Percentiles rank a stretch among this genome's conserved stretches.
Conservation (phyloP, 768 basidiomycete species). For the Tulasnella calospora region DNA sequence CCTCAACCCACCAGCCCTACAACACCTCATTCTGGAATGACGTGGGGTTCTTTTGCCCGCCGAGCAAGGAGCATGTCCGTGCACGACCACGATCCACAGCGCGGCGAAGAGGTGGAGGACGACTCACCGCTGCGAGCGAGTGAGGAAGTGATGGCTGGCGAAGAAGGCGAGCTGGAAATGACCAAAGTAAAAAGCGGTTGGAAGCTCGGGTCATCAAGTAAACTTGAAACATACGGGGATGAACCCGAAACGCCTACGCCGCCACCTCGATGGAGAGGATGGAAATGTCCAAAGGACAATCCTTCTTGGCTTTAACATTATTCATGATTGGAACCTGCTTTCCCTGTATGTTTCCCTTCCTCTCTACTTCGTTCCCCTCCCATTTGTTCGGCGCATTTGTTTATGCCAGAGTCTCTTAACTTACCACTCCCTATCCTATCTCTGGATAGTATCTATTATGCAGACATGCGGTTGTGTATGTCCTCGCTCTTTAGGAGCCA, state of each 20-base stretch:
- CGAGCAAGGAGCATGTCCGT: neutral
- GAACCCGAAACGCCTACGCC: neutral
- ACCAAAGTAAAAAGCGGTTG: neutral
- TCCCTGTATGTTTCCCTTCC: neutral
- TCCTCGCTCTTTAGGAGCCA: neutral
- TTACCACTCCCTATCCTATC: neutral
- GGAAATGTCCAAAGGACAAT: neutral
- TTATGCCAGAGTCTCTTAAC: neutral
- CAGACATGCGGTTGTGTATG: neutral
- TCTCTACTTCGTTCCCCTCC: neutral
- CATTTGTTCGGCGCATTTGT: neutral
- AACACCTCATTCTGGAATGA: neutral
- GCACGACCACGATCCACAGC: neutral
- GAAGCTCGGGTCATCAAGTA: neutral
- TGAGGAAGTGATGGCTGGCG: neutral
- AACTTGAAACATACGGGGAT: neutral
- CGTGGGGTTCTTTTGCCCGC: neutral
- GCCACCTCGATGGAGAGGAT: neutral
- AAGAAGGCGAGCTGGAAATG: neutral
- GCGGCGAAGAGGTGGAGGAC: neutral
- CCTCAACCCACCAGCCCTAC: neutral
- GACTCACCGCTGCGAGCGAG: neutral
- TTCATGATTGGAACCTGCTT: neutral
- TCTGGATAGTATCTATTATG: neutral
- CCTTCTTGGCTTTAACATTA: neutral